Percentiles rank a stretch among this genome's conserved stretches.
phyloP scores from a whole-genome alignment of 139 green algal species.

The Dunaliella primolecta region DNA sequence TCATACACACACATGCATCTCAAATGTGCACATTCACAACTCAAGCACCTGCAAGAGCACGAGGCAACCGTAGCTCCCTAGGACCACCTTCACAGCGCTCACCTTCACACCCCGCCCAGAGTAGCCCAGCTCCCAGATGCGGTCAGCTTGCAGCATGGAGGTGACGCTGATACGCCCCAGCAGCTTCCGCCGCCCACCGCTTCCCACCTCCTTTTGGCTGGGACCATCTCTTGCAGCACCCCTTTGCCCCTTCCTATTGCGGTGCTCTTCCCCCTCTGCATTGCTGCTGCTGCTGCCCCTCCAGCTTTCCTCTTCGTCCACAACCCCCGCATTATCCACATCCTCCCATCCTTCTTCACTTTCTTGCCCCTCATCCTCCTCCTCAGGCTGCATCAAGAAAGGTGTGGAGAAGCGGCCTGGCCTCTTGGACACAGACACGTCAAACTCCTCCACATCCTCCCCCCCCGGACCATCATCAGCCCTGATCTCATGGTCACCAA shows the following conservation, averaged over 20 bases:
- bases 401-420: slow-evolving; percentile 45
- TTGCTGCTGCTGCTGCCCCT: not conserved
- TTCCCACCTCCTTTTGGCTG: not conserved
- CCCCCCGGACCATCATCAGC: not conserved
- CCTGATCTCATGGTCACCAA: slow-evolving; percentile 20
- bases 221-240: not conserved
- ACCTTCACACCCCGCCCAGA: slow-evolving; percentile 75
- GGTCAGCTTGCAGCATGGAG: slow-evolving; percentile 51
- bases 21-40: no score
- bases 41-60: no score
- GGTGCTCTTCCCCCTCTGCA: not conserved
- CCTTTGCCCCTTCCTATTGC: not conserved
- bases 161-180: slow-evolving; percentile 38
- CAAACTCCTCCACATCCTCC: not conserved
- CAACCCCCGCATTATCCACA: not conserved
- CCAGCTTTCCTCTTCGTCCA: slow-evolving; percentile 11
- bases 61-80: no score
- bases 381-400: slow-evolving; percentile 27
- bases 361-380: slow-evolving; percentile 6
- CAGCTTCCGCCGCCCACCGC: not conserved
- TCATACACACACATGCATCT: no score
- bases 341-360: slow-evolving; percentile 1
- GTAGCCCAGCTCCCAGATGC: slow-evolving; percentile 82
- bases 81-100: not conserved
- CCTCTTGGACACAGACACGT: slow-evolving; percentile 27